phyloP scores from a whole-genome alignment of 2,329 filamentous ascomycete species.

The Paecilomyces sp. region DNA sequence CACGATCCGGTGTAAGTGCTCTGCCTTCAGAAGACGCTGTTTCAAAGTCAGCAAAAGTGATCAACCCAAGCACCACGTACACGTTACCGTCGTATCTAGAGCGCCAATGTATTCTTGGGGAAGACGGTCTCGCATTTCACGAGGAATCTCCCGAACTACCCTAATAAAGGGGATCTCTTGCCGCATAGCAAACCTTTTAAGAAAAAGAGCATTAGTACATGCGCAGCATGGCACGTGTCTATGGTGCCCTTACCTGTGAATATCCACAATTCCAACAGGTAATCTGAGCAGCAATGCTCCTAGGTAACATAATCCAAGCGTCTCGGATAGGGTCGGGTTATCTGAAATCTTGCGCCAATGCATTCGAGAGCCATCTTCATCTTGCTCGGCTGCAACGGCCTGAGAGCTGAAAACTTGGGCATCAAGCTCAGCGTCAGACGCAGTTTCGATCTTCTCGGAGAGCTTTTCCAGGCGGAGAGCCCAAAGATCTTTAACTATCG shows the following conservation, averaged over 20 bases:
- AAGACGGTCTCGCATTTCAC: conserved; percentile 38
- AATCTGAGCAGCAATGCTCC: conserved; percentile 67
- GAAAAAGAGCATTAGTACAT: neutral
- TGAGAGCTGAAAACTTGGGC: conserved; percentile 55
- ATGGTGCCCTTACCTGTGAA: conserved; percentile 41
- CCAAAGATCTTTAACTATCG: conserved; percentile 78
- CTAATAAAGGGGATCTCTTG: conserved; percentile 66
- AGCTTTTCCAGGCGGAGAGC: conserved; percentile 61
- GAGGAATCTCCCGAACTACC: conserved; percentile 44
- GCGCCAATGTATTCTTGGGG: conserved; percentile 33
- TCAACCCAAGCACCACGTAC: neutral
- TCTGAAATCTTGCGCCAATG: conserved; percentile 25
- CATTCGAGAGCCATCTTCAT: conserved; percentile 25
- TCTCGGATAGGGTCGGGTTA: conserved; percentile 65
- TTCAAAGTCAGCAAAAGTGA: neutral
- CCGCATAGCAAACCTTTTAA: conserved; percentile 46
- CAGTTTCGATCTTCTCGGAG: conserved; percentile 36
- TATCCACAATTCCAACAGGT: conserved; percentile 66
- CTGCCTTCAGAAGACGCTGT: conserved; percentile 37
- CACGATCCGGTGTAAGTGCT: conserved; percentile 59
- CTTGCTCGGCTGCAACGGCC: conserved; percentile 42
- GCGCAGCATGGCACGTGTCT: neutral
- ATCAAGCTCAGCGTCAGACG: conserved; percentile 23
- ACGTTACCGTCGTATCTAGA: conserved; percentile 32
- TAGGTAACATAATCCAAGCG: conserved; percentile 71